Percentiles rank a stretch among this genome's conserved stretches.
Conservation (phyloP, 2,329 filamentous ascomycete genomes). For the Chaetomium strumarium region DNA sequence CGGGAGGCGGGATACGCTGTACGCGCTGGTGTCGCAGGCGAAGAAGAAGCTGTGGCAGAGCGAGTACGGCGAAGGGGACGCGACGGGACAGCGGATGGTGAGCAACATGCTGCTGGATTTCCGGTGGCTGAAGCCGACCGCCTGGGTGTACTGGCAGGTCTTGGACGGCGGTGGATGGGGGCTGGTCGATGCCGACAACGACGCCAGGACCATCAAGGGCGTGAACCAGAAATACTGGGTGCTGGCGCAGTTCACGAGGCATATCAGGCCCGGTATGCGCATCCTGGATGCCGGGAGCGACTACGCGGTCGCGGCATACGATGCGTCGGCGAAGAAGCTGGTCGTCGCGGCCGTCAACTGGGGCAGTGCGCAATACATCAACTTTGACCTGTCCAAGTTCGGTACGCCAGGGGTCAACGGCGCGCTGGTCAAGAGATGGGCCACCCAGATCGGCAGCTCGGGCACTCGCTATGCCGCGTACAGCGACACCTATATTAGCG, state of each 20-base stretch:
- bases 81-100: not conserved
- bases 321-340: not conserved
- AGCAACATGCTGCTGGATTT: not conserved
- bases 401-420: not conserved
- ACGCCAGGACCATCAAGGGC: not conserved
- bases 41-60: not conserved
- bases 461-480: not conserved
- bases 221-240: not conserved
- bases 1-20: not conserved
- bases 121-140: not conserved
- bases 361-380: not conserved
- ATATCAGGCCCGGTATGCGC: not conserved
- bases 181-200: not conserved
- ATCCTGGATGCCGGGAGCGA: not conserved
- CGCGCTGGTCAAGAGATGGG: not conserved
- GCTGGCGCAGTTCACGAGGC: constrained; percentile 1
- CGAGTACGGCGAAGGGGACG: constrained; percentile 1
- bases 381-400: not conserved
- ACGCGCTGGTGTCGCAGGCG: not conserved
- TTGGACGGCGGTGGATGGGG: constrained; percentile 2
- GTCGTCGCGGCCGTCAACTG: constrained; percentile 1
- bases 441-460: not conserved
- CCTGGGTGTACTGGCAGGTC: constrained; percentile 3
- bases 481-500: not conserved
- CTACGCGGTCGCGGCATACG: not conserved